phyloP scores from a whole-genome alignment of 108 stramenopile species.

The Fragilaria crotonensis region DNA sequence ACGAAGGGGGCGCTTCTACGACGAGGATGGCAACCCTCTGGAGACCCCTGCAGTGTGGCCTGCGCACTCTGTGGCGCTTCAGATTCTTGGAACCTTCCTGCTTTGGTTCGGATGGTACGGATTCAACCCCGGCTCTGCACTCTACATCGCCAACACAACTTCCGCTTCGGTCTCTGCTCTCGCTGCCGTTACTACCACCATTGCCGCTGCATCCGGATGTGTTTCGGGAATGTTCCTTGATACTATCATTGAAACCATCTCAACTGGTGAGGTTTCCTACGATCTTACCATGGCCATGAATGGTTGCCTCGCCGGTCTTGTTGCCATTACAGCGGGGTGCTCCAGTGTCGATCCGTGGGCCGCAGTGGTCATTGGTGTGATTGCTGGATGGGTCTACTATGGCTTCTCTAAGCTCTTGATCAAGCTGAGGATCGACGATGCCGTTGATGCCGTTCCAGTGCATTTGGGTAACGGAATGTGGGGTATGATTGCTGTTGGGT shows the following conservation, averaged over 20 bases:
- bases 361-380: conserved; percentile 73
- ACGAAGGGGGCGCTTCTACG: conserved; percentile 77
- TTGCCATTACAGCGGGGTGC: conserved; percentile 76
- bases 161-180: conserved; percentile 46
- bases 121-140: conserved; percentile 86
- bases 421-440: conserved; percentile 75
- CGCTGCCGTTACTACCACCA: conserved; percentile 75
- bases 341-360: conserved; percentile 69
- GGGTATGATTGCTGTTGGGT: conserved; percentile 79
- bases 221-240: conserved; percentile 51
- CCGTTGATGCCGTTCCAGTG: conserved; percentile 90
- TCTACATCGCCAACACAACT: conserved; percentile 28
- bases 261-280: conserved; percentile 55
- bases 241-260: conserved; percentile 31
- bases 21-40: conserved; percentile 47
- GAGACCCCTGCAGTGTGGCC: conserved; percentile 51
- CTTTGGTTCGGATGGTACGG: conserved; percentile 94
- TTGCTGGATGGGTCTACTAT: conserved; percentile 78
- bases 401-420: conserved; percentile 46
- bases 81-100: conserved; percentile 71
- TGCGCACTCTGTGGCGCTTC: conserved; percentile 58
- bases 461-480: conserved; percentile 82
- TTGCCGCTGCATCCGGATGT: conserved; percentile 55
- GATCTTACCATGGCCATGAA: conserved; percentile 65
- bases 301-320: conserved; percentile 65